Percentiles rank a stretch among this genome's conserved stretches.
Evolutionary conservation across 2,329 filamentous ascomycete species (phyloP).

Genomic region (Beauveria caledonica): DNA sequence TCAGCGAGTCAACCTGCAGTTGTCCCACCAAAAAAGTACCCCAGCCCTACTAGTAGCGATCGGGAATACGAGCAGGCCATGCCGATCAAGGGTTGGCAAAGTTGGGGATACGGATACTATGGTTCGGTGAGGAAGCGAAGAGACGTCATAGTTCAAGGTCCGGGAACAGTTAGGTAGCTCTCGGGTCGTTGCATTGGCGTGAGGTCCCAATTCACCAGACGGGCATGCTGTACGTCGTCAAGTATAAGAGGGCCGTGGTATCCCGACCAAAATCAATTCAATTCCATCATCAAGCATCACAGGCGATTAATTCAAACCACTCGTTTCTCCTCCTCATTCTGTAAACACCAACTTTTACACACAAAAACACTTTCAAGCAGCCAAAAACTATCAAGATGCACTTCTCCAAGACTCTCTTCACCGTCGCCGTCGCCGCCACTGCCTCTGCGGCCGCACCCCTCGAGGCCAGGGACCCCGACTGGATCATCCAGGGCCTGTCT

Average conservation of each 20-base stretch:
- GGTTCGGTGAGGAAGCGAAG: background rate
- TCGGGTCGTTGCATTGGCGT: too few relatives aligned
- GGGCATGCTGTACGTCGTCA: background rate
- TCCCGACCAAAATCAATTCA: background rate
- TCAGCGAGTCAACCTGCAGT: background rate
- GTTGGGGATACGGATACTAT: background rate
- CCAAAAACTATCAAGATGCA: conserved; percentile 30
- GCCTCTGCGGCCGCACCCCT: conserved; percentile 31
- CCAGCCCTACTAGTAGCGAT: background rate
- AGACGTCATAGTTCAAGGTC: background rate
- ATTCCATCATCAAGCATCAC: background rate
- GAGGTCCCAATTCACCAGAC: too few relatives aligned
- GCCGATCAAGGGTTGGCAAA: background rate
- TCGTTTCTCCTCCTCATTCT: background rate
- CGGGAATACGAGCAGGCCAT: conserved; percentile 1
- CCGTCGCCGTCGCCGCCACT: conserved; percentile 28
- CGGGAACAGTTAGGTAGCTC: too few relatives aligned
- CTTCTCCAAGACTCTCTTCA: conserved; percentile 31
- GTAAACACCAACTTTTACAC: background rate
- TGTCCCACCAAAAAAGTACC: background rate
- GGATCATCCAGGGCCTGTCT: conserved; percentile 33
- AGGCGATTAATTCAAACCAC: background rate
- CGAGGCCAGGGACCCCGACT: conserved; percentile 31
- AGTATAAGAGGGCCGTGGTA: background rate
- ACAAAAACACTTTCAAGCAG: conserved; percentile 6